A percentile compares a stretch with the other conserved stretches of the same genome.
Evolutionary conservation across 768 basidiomycete genomes (phyloP).

Genomic region (Pulveroboletus sp.): DNA sequence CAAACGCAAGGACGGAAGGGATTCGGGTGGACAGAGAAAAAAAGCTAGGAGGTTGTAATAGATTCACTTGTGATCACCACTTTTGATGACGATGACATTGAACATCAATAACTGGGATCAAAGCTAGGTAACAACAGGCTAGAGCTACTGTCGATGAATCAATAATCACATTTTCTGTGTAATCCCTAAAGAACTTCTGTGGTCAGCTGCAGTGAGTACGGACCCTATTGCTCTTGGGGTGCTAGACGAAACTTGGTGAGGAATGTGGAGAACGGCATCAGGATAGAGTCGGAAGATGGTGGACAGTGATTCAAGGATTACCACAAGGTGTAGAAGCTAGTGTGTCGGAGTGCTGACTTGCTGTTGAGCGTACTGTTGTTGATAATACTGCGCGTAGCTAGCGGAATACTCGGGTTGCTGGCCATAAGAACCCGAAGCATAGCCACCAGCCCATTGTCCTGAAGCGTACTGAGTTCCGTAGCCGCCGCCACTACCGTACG

Average conservation of each 20-base stretch:
- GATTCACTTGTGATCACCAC: neutral
- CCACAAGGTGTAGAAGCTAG: conserved; percentile 21
- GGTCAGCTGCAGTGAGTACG: conserved; percentile 36
- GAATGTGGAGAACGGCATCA: conserved; percentile 11
- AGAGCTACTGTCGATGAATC: conserved; percentile 25
- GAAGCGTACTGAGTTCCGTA: conserved; percentile 41
- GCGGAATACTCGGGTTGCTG: conserved; percentile 62
- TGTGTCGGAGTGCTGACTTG: conserved; percentile 46
- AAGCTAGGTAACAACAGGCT: conserved; percentile 22
- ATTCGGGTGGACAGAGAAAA: conserved; percentile 19
- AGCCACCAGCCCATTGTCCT: conserved; percentile 38
- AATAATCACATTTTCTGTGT: conserved; percentile 26
- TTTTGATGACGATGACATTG: neutral
- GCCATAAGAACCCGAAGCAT: conserved; percentile 31
- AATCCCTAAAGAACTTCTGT: conserved; percentile 31
- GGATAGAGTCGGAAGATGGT: conserved; percentile 16
- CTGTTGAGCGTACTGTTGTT: conserved; percentile 82
- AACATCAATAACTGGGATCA: conserved; percentile 11
- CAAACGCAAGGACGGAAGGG: conserved; percentile 23
- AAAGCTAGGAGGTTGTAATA: conserved; percentile 14
- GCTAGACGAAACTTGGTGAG: conserved; percentile 21
- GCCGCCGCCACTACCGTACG: conserved; percentile 48
- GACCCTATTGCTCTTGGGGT: conserved; percentile 24
- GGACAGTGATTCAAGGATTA: conserved; percentile 25
- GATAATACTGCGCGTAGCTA: conserved; percentile 85